Base-by-base conservation (phyloP, 305 asterid genomes). In the Solanum chacoense region DNA sequence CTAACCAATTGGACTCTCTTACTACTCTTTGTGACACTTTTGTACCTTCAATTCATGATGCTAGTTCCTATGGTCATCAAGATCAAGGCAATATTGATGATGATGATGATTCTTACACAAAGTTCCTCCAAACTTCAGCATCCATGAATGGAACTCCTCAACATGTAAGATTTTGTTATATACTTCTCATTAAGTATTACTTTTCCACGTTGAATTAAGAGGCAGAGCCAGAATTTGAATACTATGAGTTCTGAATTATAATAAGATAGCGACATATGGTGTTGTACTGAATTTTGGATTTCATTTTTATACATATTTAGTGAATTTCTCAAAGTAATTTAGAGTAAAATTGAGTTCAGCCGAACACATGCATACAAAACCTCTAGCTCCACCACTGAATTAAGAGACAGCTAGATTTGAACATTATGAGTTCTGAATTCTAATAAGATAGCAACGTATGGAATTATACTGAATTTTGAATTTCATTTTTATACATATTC, bases 71-170 rank as follows among this genome's bases (percentile, higher is more conserved):
- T 76, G 3, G 28, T 22, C 71, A 59, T 20, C 69, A 92, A 6
- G 77, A 78, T 55, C 67, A 59, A 12, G 80, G 35, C 40, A 20
- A 28, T 40, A 76, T 24, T 28, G 16, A 45, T 11, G 90, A 88
- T 1, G 90, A 88, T 1, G 65, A 55, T 20, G 90, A 89, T 1
- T 71, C 90, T 3, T 83, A 80, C 83, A 0, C 12, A 22, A 90
- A 88, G 2, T 95, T 94, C 94, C 94, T 91, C 8, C 92, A 79
- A 55, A 90, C 98, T 24, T 94, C 99, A 31, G 98, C 98, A 26
- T 94, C 98, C 94, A 91, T 92, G 95, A 91, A 92, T 24, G 93
- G 90, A 84, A 93, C 98, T 90, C 97, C 94, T 79, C 89, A 89
- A 8, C 93, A 71, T 14, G 99, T 95, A 95, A 92, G 92, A 4